Conservation (phyloP, 2,329 filamentous ascomycete genomes). For the Knoxdaviesia capensis region DNA sequence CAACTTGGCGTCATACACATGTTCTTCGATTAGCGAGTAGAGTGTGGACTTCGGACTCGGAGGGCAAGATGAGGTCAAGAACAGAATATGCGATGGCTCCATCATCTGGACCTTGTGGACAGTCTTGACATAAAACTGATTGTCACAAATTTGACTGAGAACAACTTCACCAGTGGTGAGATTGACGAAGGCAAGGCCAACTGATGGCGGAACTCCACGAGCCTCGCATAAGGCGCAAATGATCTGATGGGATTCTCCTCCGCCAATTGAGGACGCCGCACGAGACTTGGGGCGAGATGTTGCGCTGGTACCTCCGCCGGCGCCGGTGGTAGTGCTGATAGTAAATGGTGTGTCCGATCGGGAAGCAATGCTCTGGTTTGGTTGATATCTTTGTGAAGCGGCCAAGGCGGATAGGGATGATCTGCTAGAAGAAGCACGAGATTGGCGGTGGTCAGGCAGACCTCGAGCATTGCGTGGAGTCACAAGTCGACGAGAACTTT, state of each 20-base stretch:
- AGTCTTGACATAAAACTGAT: conserved; percentile 75
- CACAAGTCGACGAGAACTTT: no score
- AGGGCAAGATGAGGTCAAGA: conserved; percentile 47
- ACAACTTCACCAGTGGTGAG: conserved; percentile 66
- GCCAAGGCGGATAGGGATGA: no score
- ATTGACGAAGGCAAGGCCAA: conserved; percentile 78
- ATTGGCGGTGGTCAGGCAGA: no score
- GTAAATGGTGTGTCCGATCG: no score
- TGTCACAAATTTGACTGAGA: conserved; percentile 82
- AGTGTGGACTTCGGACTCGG: conserved; percentile 53
- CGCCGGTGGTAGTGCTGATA: no score
- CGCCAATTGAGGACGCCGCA: conserved; percentile 17
- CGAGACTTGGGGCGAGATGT: conserved; percentile 24
- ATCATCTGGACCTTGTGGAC: conserved; percentile 72
- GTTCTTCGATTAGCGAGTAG: conserved; percentile 53
- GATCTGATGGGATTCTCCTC: conserved; percentile 42
- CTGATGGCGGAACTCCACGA: conserved; percentile 64
- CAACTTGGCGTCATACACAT: conserved; percentile 40
- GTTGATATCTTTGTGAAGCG: no score
- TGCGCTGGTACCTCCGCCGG: conserved; percentile 14
- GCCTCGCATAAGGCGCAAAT: conserved; percentile 81
- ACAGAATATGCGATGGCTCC: conserved; percentile 59
- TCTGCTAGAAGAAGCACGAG: no score
- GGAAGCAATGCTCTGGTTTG: no score
- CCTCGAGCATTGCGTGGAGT: no score